These are phyloP conservation scores for Isatis tinctoria DNA, from an alignment of 345 rosid species.

Conservation along the genomic window DNA sequence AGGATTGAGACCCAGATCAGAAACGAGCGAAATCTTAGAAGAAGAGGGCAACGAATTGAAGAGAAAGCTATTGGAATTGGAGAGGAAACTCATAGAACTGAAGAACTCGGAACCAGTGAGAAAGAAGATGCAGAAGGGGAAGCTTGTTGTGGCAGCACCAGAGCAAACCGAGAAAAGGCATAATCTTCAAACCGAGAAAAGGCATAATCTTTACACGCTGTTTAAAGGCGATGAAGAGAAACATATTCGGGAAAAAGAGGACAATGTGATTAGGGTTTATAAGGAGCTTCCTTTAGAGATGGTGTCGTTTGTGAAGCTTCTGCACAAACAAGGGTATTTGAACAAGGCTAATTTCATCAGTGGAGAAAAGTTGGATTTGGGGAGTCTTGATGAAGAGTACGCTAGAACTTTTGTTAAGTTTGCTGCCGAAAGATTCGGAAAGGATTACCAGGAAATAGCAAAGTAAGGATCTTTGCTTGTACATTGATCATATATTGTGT, in stretches of 20 bases:
- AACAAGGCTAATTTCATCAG: conserved; percentile 56
- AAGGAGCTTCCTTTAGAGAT: conserved; percentile 55
- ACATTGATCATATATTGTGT: background rate
- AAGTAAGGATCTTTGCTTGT: conserved; percentile 43
- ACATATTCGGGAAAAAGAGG: background rate
- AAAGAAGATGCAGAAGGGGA: conserved; percentile 2
- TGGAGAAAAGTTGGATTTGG: conserved; percentile 38
- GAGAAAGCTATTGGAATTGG: conserved; percentile 40
- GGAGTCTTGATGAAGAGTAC: conserved; percentile 52
- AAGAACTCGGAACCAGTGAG: conserved; percentile 28
- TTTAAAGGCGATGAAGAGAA: conserved; percentile 16
- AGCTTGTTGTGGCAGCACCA: background rate
- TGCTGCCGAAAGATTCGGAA: conserved; percentile 56
- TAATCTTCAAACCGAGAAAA: no score
- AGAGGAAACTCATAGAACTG: conserved; percentile 39
- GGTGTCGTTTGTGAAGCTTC: conserved; percentile 50
- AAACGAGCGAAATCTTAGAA: conserved; percentile 13
- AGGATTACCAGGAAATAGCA: conserved; percentile 70
- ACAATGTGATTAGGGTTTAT: conserved; percentile 19
- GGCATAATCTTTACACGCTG: conserved; percentile 25
- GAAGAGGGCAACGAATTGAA: conserved; percentile 29
- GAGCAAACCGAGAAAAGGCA: conserved; percentile 8
- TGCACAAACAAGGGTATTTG: conserved; percentile 60
- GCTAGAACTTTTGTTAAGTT: conserved; percentile 53
- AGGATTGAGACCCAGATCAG: conserved; percentile 42